Conservation (phyloP, 2,329 filamentous ascomycete genomes). For the Ceratocystis huliohia region DNA sequence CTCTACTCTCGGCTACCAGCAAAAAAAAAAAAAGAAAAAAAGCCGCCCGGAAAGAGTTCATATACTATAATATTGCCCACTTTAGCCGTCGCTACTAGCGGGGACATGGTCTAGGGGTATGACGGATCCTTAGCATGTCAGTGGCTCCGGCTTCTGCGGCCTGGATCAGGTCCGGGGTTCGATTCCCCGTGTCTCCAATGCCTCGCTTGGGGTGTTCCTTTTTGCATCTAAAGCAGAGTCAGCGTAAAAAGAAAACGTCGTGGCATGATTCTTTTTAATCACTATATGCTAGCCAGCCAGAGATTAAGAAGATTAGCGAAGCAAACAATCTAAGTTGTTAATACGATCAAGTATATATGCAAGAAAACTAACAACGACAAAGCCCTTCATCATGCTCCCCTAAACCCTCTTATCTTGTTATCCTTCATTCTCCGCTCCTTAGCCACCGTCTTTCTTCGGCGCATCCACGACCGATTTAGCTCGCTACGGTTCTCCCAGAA, state of each 20-base stretch:
- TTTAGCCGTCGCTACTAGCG: too few species aligned
- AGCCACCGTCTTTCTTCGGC: conserved; percentile 45
- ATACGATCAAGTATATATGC: conserved; percentile 10
- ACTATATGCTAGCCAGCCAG: background rate
- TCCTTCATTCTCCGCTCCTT: conserved; percentile 57
- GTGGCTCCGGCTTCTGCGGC: too few species aligned
- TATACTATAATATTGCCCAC: too few species aligned
- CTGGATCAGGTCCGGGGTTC: conserved; percentile 21
- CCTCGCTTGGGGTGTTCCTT: too few species aligned
- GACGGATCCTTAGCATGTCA: too few species aligned
- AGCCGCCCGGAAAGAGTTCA: background rate
- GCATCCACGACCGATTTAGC: conserved; percentile 54
- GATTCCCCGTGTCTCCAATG: conserved; percentile 21
- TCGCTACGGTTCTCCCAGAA: conserved; percentile 57
- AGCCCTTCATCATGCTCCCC: background rate
- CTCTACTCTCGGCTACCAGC: background rate
- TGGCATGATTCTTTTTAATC: background rate
- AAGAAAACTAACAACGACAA: background rate
- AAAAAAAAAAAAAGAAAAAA: background rate
- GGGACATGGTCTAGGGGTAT: too few species aligned
- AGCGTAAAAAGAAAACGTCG: too few species aligned
- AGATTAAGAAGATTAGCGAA: background rate
- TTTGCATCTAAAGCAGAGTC: too few species aligned
- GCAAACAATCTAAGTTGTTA: background rate
- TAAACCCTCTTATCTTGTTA: conserved; percentile 41